phyloP scores from a whole-genome alignment of 805 yeast genomes.

The Spathaspora passalidarum region DNA sequence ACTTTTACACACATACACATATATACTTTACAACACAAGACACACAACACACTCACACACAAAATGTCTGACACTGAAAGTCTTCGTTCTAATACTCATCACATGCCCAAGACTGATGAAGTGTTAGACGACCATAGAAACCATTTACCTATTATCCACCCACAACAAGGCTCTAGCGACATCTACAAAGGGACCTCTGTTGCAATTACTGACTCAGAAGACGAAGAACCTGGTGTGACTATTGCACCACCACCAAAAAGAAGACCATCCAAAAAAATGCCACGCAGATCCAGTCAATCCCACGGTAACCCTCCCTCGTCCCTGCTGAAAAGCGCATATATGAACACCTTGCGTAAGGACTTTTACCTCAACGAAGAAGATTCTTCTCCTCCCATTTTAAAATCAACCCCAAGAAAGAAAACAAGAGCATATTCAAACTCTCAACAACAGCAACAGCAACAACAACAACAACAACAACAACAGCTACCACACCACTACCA shows the following conservation, averaged over 20 bases:
- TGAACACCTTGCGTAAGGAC: slow-evolving; percentile 16
- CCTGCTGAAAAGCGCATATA: slow-evolving; percentile 4
- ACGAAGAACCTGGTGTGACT: slow-evolving; percentile 8
- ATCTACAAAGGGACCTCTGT: slow-evolving; percentile 4
- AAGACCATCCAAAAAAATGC: neutral
- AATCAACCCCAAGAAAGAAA: slow-evolving; percentile 15
- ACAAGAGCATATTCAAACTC: slow-evolving; percentile 41
- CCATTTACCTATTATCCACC: slow-evolving; percentile 23
- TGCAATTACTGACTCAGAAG: slow-evolving; percentile 17
- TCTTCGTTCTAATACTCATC: slow-evolving; percentile 24
- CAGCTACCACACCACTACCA: neutral
- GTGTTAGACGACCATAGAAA: slow-evolving; percentile 41
- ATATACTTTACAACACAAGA: neutral
- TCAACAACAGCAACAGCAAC: slow-evolving; percentile 32
- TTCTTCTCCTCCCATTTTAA: slow-evolving; percentile 11
- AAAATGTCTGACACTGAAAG: slow-evolving; percentile 42
- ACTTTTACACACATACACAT: neutral
- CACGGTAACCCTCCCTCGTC: neutral
- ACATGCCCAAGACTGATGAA: slow-evolving; percentile 19
- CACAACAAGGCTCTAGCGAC: slow-evolving; percentile 3
- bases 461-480: too few species aligned
- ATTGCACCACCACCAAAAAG: neutral
- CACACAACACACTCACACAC: neutral
- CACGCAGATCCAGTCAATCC: neutral
- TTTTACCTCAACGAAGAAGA: slow-evolving; percentile 17